Conservation (phyloP, 768 basidiomycete genomes). For the Rhodotorula kratochvilovae region DNA sequence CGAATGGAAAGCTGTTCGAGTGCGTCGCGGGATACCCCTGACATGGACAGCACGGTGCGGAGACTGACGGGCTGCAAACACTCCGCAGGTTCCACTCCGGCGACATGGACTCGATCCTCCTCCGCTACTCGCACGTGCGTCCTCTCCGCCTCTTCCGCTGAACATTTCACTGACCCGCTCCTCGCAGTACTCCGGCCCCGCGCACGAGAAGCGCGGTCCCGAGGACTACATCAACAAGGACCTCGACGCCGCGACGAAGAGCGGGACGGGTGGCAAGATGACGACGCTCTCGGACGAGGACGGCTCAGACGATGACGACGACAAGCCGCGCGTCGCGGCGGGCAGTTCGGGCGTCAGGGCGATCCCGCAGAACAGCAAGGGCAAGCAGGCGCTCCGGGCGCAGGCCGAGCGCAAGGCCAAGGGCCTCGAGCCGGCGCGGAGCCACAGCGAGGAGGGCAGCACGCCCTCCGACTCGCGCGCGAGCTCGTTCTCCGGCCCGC, state of each 20-base stretch:
- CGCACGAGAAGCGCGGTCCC: constrained; percentile 35
- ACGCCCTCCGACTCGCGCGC: not conserved
- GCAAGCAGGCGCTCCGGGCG: constrained; percentile 21
- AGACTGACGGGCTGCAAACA: no score
- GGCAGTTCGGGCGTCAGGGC: constrained; percentile 15
- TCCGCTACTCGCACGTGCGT: constrained; percentile 35
- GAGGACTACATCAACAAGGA: constrained; percentile 32
- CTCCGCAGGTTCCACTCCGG: constrained; percentile 22
- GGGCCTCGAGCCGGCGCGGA: not conserved
- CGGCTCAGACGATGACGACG: constrained; percentile 13
- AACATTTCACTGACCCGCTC: not conserved
- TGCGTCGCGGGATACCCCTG: constrained; percentile 1
- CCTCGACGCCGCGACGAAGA: constrained; percentile 13
- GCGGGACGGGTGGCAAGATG: constrained; percentile 27
- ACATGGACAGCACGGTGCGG: rapidly evolving
- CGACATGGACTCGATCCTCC: constrained; percentile 34
- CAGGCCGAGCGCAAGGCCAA: constrained; percentile 13
- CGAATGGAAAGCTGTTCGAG: constrained; percentile 42
- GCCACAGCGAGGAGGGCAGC: not conserved
- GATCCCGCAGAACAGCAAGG: constrained; percentile 5
- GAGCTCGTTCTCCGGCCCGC: not conserved
- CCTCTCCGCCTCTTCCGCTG: no score
- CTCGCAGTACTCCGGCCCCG: constrained; percentile 28
- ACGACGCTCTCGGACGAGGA: constrained; percentile 26
- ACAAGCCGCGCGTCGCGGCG: not conserved